phyloP scores from a whole-genome alignment of 495 filamentous ascomycete species.

The Aspergillus wentii region DNA sequence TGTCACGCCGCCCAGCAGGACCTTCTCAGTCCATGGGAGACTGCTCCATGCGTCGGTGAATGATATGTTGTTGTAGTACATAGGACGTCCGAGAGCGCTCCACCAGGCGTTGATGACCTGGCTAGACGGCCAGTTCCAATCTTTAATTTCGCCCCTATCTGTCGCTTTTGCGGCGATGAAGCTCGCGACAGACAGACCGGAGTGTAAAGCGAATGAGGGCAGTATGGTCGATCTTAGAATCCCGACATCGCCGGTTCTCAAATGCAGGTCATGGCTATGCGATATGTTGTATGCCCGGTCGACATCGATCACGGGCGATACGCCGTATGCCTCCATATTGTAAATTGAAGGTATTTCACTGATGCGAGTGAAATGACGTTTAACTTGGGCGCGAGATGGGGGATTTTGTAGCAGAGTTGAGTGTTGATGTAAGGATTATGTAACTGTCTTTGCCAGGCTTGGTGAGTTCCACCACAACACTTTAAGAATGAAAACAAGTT shows the following conservation, averaged over 20 bases:
- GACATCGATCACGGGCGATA: slow-evolving; percentile 4
- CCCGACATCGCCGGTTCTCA: slow-evolving; percentile 24
- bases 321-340: slow-evolving; percentile 6
- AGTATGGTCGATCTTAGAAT: slow-evolving; percentile 48
- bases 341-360: not conserved
- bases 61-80: slow-evolving; percentile 33
- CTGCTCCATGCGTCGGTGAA: slow-evolving; percentile 33
- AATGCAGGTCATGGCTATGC: not conserved
- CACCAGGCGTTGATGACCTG: slow-evolving; percentile 56
- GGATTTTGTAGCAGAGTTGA: not conserved
- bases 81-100: slow-evolving; percentile 45
- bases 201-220: slow-evolving; percentile 43
- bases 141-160: slow-evolving; percentile 50
- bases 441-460: slow-evolving; percentile 9
- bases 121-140: slow-evolving; percentile 51
- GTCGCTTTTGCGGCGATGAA: slow-evolving; percentile 43
- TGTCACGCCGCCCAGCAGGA: slow-evolving; percentile 48
- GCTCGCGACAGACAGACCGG: slow-evolving; percentile 37
- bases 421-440: slow-evolving; percentile 18
- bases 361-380: not conserved
- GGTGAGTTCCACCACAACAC: too few species aligned
- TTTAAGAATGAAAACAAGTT: too few species aligned
- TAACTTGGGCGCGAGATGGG: not conserved
- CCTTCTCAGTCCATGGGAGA: slow-evolving; percentile 44
- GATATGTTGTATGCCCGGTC: slow-evolving; percentile 1